A percentile compares a stretch with the other conserved stretches of the same genome.
Conservation (phyloP, 2,329 filamentous ascomycete genomes). For the Alternaria panax region DNA sequence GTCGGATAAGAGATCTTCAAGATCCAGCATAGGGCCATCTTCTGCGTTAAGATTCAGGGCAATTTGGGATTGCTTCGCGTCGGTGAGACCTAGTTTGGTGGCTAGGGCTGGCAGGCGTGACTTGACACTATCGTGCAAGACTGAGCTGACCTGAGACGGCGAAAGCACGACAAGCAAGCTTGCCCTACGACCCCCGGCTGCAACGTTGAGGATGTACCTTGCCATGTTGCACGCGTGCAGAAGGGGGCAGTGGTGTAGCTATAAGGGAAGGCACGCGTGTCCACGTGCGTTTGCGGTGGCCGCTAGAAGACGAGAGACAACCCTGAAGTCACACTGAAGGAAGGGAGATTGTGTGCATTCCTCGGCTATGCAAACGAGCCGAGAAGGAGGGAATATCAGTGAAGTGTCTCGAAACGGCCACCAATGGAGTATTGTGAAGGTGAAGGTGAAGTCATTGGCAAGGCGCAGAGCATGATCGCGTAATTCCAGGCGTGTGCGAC, state of each 20-base stretch:
- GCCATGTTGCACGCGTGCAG: not conserved
- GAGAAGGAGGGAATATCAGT: too few relatives aligned
- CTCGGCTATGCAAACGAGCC: too few relatives aligned
- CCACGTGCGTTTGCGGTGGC: not conserved
- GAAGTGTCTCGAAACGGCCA: not conserved
- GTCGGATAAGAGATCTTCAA: not conserved
- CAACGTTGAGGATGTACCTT: not conserved
- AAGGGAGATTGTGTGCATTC: not conserved
- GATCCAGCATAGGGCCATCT: not conserved
- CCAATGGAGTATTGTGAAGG: not conserved
- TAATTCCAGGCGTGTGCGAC: not conserved
- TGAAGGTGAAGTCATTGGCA: not conserved
- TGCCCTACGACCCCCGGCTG: not conserved
- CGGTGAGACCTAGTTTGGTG: not conserved
- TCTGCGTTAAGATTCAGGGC: not conserved
- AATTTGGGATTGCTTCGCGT: not conserved
- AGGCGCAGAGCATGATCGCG: not conserved
- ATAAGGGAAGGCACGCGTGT: not conserved
- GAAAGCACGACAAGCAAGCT: not conserved
- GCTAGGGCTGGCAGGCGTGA: not conserved
- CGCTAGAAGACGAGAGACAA: not conserved
- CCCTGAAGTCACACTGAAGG: not conserved
- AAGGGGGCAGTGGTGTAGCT: not conserved
- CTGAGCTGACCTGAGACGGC: not conserved
- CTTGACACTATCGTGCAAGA: not conserved